These are phyloP conservation scores for Besnoitia besnoiti DNA, from an alignment of 169 alveolate species.

Conservation along the genomic window DNA sequence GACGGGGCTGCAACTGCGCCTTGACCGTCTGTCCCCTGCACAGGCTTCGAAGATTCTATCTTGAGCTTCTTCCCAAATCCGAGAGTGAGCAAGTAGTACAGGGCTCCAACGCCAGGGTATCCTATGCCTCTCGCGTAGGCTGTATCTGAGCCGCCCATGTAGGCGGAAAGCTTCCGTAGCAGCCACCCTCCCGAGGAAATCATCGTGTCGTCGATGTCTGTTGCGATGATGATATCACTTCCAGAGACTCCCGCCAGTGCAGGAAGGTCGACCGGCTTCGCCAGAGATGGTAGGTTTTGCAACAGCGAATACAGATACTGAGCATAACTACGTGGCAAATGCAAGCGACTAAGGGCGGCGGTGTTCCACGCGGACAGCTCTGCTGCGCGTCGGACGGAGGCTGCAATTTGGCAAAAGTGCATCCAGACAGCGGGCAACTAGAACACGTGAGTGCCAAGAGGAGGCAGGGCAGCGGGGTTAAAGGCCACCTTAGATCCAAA, in stretches of 20 bases:
- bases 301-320: not conserved
- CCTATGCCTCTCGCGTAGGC: slow-evolving; percentile 15
- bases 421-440: too few species aligned
- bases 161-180: not conserved
- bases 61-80: not conserved
- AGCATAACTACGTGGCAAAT: not conserved
- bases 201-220: slow-evolving; percentile 49
- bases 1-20: too few species aligned
- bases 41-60: too few species aligned
- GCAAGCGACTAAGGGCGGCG: not conserved
- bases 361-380: not conserved
- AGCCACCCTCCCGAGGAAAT: slow-evolving; percentile 54
- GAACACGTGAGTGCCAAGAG: too few species aligned
- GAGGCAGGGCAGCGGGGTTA: too few species aligned
- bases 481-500: too few species aligned
- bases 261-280: not conserved
- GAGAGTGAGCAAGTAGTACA: slow-evolving; percentile 12
- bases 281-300: not conserved
- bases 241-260: not conserved
- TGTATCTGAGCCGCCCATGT: slow-evolving; percentile 33
- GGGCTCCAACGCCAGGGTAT: slow-evolving; percentile 48
- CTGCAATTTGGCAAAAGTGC: too few species aligned
- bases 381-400: not conserved
- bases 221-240: not conserved
- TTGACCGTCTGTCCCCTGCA: too few species aligned